Conservation (phyloP, 1,139 yeast species). For the Taphrina wiesneri region DNA sequence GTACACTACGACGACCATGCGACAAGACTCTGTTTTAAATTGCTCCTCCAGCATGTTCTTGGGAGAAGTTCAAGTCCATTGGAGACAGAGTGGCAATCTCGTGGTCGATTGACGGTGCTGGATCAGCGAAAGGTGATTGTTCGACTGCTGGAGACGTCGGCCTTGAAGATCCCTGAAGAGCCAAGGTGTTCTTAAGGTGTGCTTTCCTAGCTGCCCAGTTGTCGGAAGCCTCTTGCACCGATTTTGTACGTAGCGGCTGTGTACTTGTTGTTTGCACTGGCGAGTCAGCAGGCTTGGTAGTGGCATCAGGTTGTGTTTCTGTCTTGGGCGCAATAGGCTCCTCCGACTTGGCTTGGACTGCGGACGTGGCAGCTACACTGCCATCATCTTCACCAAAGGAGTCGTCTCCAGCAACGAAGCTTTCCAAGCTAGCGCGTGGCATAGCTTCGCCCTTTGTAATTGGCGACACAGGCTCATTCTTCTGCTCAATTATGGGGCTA, state of each 20-base stretch:
- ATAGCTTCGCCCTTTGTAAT: neutral
- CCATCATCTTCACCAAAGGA: slow-evolving; percentile 16
- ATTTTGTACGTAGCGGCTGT: slow-evolving; percentile 14
- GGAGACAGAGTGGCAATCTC: slow-evolving; percentile 21
- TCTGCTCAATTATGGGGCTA: neutral
- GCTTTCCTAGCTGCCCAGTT: slow-evolving; percentile 31
- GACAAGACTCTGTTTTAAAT: neutral
- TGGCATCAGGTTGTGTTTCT: neutral
- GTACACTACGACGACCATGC: slow-evolving; percentile 3
- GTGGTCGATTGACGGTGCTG: neutral
- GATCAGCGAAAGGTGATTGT: slow-evolving; percentile 27
- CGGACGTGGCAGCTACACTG: neutral
- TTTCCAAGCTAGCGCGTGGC: slow-evolving; percentile 7
- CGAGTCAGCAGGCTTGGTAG: neutral
- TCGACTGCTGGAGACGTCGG: slow-evolving; percentile 22
- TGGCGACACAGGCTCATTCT: neutral
- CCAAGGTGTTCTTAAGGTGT: slow-evolving; percentile 30
- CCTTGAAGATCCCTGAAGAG: slow-evolving; percentile 2
- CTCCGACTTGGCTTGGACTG: neutral
- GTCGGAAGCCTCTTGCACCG: slow-evolving; percentile 21
- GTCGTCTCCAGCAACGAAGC: slow-evolving; percentile 31
- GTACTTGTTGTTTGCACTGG: neutral
- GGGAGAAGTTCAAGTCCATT: slow-evolving; percentile 15
- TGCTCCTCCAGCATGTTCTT: neutral
- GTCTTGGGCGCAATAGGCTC: neutral